A percentile compares a stretch with the other conserved stretches of the same genome.
phyloP scores from a whole-genome alignment of 2,329 filamentous ascomycete genomes.

The Akanthomyces lecanii region DNA sequence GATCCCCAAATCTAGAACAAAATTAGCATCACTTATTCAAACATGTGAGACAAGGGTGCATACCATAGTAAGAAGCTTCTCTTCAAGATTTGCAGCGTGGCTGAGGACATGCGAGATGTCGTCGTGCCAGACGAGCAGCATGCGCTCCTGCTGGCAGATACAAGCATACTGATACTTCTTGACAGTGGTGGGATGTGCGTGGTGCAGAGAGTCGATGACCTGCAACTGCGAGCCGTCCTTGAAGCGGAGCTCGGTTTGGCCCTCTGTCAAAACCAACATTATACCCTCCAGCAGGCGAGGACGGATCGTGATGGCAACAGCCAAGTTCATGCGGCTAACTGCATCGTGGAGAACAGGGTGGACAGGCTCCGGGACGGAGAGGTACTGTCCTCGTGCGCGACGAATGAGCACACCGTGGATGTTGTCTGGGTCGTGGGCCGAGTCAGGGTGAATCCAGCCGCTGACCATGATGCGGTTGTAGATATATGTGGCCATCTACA shows the following conservation, averaged over 20 bases:
- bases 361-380: conserved; percentile 37
- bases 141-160: conserved; percentile 37
- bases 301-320: conserved; percentile 46
- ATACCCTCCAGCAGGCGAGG: conserved; percentile 44
- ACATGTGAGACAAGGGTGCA: conserved; percentile 23
- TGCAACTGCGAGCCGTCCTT: conserved; percentile 41
- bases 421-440: conserved; percentile 21
- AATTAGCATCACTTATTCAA: conserved; percentile 19
- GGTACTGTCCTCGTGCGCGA: conserved; percentile 37
- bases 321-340: conserved; percentile 41
- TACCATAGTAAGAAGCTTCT: conserved; percentile 31
- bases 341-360: conserved; percentile 37
- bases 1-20: conserved; percentile 16
- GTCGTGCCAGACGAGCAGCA: conserved; percentile 42
- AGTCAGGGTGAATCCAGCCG: conserved; percentile 27
- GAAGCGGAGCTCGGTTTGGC: conserved; percentile 40
- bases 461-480: conserved; percentile 27
- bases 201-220: conserved; percentile 39
- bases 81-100: conserved; percentile 32
- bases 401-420: conserved; percentile 35
- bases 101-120: conserved; percentile 37
- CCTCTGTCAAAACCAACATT: conserved; percentile 35
- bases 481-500: conserved; percentile 31
- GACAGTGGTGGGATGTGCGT: conserved; percentile 34
- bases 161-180: conserved; percentile 42